Percentiles rank a stretch among this genome's conserved stretches.
Conservation (phyloP, 2,329 filamentous ascomycete species). For the Colletotrichum somersetense region DNA sequence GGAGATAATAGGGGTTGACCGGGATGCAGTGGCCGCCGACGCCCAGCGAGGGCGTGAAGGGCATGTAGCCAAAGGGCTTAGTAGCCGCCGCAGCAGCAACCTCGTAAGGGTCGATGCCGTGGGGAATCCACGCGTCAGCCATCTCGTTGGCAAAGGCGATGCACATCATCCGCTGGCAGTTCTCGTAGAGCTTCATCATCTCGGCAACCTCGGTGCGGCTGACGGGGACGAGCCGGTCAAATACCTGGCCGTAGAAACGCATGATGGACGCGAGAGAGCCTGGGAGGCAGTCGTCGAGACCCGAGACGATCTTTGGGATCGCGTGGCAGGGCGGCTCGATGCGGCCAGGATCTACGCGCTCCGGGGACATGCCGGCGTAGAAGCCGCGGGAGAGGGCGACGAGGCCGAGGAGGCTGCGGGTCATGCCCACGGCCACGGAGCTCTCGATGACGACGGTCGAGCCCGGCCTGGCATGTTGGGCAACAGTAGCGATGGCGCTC, state of each 20-base stretch:
- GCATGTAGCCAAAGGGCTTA: conserved; percentile 57
- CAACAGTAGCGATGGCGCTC: conserved; percentile 51
- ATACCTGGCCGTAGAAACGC: conserved; percentile 54
- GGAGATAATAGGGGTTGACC: conserved; percentile 58
- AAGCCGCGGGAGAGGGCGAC: conserved; percentile 51
- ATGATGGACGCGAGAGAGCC: conserved; percentile 52
- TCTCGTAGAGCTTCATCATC: conserved; percentile 61
- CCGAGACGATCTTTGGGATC: conserved; percentile 60
- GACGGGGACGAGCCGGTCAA: conserved; percentile 54
- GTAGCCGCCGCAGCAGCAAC: conserved; percentile 54
- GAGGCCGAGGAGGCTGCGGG: conserved; percentile 52
- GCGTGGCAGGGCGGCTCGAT: conserved; percentile 45
- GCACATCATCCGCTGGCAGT: conserved; percentile 58
- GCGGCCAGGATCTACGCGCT: conserved; percentile 56
- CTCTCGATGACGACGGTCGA: conserved; percentile 56
- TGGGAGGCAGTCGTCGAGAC: conserved; percentile 50
- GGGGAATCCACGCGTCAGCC: conserved; percentile 54
- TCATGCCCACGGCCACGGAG: conserved; percentile 59
- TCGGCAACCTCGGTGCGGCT: conserved; percentile 58
- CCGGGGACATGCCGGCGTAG: conserved; percentile 53
- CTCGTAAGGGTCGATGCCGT: conserved; percentile 55
- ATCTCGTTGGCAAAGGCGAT: conserved; percentile 60
- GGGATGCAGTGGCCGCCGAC: conserved; percentile 61
- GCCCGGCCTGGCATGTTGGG: conserved; percentile 50
- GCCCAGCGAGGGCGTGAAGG: conserved; percentile 53